Evolutionary conservation across 306 rosid genomes (phyloP).

Genomic region (Coriaria nepalensis): DNA sequence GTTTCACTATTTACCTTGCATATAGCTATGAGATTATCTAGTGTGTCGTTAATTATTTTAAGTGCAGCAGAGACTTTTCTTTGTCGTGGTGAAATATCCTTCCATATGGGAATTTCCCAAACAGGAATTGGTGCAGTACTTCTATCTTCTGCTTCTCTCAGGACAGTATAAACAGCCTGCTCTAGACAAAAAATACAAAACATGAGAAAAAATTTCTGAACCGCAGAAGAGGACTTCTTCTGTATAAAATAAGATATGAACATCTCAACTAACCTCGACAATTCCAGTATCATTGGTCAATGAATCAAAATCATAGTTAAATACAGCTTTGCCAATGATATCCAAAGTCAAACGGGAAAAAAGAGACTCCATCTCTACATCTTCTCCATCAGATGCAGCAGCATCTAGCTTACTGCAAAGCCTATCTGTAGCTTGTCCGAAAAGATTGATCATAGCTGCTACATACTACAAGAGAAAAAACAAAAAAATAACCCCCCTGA

Average conservation of each 20-base stretch:
- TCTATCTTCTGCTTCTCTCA: constrained; percentile 97
- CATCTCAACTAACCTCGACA: constrained; percentile 56
- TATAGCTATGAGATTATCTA: constrained; percentile 64
- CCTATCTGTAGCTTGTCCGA: constrained; percentile 91
- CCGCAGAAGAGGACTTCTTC: background rate
- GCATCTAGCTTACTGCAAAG: constrained; percentile 83
- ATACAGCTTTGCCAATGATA: constrained; percentile 89
- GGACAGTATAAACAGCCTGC: constrained; percentile 90
- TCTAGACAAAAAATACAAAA: constrained; percentile 25
- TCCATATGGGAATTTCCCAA: constrained; percentile 97
- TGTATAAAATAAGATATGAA: background rate
- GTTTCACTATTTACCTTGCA: constrained; percentile 60
- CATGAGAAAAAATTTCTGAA: constrained; percentile 13
- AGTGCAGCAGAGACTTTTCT: constrained; percentile 73
- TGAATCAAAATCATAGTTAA: constrained; percentile 89
- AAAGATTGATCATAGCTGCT: constrained; percentile 80
- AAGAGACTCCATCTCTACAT: constrained; percentile 94
- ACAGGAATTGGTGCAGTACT: constrained; percentile 79
- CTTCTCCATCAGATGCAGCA: constrained; percentile 80
- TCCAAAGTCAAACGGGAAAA: constrained; percentile 93
- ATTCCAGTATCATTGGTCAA: constrained; percentile 85
- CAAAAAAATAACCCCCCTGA: no score
- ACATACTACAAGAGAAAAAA: constrained; percentile 47
- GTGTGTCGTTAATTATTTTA: constrained; percentile 66
- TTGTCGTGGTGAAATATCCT: constrained; percentile 88